phyloP scores from a whole-genome alignment of 2,329 filamentous ascomycete species.

The Cladophialophora exuberans region DNA sequence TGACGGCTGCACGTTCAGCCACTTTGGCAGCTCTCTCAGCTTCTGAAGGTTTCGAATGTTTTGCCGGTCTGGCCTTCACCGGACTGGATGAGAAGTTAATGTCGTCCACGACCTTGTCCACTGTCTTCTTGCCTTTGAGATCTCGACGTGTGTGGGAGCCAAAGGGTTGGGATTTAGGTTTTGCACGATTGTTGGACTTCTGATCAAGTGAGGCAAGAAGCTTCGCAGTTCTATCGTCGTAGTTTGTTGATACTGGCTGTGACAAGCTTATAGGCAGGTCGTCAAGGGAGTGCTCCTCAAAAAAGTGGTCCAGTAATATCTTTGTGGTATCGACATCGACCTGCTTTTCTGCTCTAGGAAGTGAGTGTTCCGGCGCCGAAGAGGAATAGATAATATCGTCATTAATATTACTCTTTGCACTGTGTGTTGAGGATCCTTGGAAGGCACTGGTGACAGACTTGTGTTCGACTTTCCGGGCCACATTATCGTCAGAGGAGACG shows the following conservation, averaged over 20 bases:
- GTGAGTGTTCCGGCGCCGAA: conserved; percentile 40
- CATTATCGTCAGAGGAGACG: conserved; percentile 25
- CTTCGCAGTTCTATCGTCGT: conserved; percentile 46
- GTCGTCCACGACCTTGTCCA: conserved; percentile 23
- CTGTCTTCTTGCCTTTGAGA: conserved; percentile 25
- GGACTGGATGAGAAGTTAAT: conserved; percentile 44
- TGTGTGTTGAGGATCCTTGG: not conserved
- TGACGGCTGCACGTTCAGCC: conserved; percentile 41
- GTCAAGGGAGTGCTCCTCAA: conserved; percentile 39
- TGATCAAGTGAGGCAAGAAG: conserved; percentile 42
- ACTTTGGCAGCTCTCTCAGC: conserved; percentile 16
- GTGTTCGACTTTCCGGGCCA: not conserved
- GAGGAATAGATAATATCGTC: conserved; percentile 51
- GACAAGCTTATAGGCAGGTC: conserved; percentile 30
- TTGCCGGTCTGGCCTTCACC: conserved; percentile 35
- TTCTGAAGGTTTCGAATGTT: conserved; percentile 9
- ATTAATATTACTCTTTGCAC: conserved; percentile 14
- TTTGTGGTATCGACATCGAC: not conserved
- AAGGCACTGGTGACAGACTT: not conserved
- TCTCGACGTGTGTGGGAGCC: no score
- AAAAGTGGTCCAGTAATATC: conserved; percentile 38
- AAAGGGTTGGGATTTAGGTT: conserved; percentile 6
- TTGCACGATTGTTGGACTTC: conserved; percentile 19
- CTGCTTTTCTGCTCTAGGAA: conserved; percentile 7
- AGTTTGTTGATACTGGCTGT: conserved; percentile 22